Evolutionary conservation across 108 stramenopile genomes (phyloP).

Genomic region (Stephanodiscus minutulus): DNA sequence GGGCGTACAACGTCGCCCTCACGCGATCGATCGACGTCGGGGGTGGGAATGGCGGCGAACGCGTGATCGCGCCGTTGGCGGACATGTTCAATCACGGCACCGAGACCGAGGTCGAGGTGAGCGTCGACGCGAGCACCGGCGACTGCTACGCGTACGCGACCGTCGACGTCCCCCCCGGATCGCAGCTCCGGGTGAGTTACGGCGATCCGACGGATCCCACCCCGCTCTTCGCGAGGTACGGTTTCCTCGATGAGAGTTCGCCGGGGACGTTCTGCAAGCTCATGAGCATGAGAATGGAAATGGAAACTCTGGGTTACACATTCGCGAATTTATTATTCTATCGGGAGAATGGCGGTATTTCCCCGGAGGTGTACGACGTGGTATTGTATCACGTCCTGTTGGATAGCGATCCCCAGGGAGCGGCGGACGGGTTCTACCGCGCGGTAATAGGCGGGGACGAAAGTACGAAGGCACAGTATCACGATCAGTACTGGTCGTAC

Average conservation of each 20-base stretch:
- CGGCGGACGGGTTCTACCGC: slow-evolving; percentile 48
- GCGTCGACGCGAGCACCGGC: slow-evolving; percentile 57
- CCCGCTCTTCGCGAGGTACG: slow-evolving; percentile 60
- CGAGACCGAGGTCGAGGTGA: slow-evolving; percentile 55
- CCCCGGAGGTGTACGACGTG: slow-evolving; percentile 63
- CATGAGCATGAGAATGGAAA: slow-evolving; percentile 56
- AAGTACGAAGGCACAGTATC: slow-evolving; percentile 55
- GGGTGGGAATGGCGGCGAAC: slow-evolving; percentile 46
- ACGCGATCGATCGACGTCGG: slow-evolving; percentile 49
- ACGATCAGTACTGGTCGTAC: slow-evolving; percentile 58
- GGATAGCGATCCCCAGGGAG: slow-evolving; percentile 21
- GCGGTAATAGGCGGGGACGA: slow-evolving; percentile 57
- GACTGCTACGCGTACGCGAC: slow-evolving; percentile 55
- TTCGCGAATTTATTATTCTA: slow-evolving; percentile 63
- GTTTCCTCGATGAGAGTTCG: slow-evolving; percentile 61
- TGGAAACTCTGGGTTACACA: slow-evolving; percentile 61
- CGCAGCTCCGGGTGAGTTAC: slow-evolving; percentile 49
- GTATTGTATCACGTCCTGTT: slow-evolving; percentile 51
- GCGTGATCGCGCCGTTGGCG: slow-evolving; percentile 54
- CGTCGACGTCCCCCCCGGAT: slow-evolving; percentile 57
- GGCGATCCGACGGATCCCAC: slow-evolving; percentile 62
- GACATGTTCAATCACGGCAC: slow-evolving; percentile 75
- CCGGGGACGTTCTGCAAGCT: slow-evolving; percentile 75
- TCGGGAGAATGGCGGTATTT: slow-evolving; percentile 64
- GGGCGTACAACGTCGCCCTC: slow-evolving; percentile 66